Conservation (phyloP, 179 eudicot genomes). For the Vitellaria paradoxa region DNA sequence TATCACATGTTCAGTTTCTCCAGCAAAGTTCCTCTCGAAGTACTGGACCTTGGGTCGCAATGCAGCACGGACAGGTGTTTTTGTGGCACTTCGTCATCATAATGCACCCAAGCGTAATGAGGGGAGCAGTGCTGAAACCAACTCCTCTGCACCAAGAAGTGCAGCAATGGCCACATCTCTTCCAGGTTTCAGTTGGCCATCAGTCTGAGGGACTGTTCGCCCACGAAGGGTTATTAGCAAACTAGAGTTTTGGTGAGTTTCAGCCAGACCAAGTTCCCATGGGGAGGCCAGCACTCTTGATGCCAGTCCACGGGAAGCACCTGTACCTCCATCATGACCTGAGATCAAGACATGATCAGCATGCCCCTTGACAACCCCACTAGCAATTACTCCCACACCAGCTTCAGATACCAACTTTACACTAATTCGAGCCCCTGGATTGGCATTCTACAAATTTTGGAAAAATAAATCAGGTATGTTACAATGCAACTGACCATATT, state of each 20-base stretch:
- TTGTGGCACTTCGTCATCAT: constrained; percentile 99
- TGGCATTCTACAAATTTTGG: constrained; percentile 62
- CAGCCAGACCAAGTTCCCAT: constrained; percentile 99
- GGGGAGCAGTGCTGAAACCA: constrained; percentile 99
- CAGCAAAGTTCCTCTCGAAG: constrained; percentile 94
- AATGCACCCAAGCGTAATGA: constrained; percentile 94
- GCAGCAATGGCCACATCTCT: constrained; percentile 98
- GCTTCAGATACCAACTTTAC: constrained; percentile 99
- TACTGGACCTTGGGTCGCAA: constrained; percentile 98
- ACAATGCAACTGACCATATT: not conserved
- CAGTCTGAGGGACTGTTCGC: constrained; percentile 83
- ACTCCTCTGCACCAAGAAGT: constrained; percentile 99
- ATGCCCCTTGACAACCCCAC: constrained; percentile 98
- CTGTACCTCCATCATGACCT: constrained; percentile 99
- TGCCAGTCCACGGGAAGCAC: constrained; percentile 99
- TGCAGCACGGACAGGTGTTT: constrained; percentile 97
- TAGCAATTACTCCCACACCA: constrained; percentile 98
- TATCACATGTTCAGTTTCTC: constrained; percentile 97
- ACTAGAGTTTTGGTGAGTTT: constrained; percentile 99
- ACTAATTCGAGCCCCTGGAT: constrained; percentile 91
- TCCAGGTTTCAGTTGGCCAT: constrained; percentile 98
- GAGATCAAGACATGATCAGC: constrained; percentile 97
- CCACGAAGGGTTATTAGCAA: constrained; percentile 98
- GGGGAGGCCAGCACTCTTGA: constrained; percentile 99
- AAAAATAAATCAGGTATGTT: constrained; percentile 6